These are phyloP conservation scores for Fusarium foetens DNA, from an alignment of 2,329 filamentous ascomycete genomes.

Conservation along the genomic window DNA sequence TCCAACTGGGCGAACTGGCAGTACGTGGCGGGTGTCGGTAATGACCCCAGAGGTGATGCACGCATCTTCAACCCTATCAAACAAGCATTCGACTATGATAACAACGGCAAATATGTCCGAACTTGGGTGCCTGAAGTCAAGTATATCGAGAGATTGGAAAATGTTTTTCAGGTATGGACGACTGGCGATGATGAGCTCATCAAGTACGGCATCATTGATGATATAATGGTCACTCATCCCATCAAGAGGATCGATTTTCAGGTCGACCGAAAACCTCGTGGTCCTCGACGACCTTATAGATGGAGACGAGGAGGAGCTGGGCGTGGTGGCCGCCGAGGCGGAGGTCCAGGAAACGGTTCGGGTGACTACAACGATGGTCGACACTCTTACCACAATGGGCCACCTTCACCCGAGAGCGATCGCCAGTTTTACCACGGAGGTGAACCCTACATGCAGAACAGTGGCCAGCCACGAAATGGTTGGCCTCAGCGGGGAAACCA, in stretches of 20 bases:
- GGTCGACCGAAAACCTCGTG: conserved; percentile 60
- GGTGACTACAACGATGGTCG: conserved; percentile 3
- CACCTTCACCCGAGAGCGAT: conserved; percentile 18
- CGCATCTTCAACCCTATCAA: conserved; percentile 87
- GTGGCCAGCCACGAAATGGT: neutral
- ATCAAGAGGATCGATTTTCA: conserved; percentile 72
- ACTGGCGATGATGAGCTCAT: conserved; percentile 67
- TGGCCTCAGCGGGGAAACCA: conserved; percentile 14
- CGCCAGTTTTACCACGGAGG: conserved; percentile 8
- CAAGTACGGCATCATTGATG: conserved; percentile 63
- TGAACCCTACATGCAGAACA: conserved; percentile 2
- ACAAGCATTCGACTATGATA: conserved; percentile 81
- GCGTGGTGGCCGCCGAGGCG: conserved; percentile 34
- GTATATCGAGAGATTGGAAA: conserved; percentile 60
- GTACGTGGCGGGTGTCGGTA: conserved; percentile 82
- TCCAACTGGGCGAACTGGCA: conserved; percentile 89
- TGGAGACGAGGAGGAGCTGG: conserved; percentile 41
- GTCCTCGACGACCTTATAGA: conserved; percentile 36
- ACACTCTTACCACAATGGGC: neutral
- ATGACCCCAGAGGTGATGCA: conserved; percentile 76
- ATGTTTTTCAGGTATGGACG: conserved; percentile 78
- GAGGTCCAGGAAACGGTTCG: neutral
- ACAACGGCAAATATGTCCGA: conserved; percentile 74
- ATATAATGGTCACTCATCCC: conserved; percentile 74
- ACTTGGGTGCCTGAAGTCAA: conserved; percentile 77